phyloP scores from a whole-genome alignment of 768 basidiomycete species.

The Kwoniella botswanensis region DNA sequence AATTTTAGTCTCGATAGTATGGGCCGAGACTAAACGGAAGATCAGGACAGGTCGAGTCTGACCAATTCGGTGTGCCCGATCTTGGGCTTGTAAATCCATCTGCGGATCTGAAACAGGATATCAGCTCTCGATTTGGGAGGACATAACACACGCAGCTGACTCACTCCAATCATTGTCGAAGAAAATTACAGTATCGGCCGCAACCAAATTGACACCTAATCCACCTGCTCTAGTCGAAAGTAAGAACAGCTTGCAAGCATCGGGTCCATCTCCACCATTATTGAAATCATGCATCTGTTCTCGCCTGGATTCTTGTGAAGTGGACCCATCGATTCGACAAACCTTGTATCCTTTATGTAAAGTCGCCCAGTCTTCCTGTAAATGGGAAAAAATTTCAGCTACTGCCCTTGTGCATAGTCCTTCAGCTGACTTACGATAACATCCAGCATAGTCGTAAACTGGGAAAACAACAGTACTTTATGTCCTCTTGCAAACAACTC shows the following conservation, averaged over 20 bases:
- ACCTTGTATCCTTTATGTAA: slow-evolving; percentile 80
- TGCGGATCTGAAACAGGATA: slow-evolving; percentile 65
- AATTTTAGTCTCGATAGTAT: slow-evolving; percentile 91
- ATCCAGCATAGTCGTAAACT: slow-evolving; percentile 95
- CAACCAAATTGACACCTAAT: slow-evolving; percentile 81
- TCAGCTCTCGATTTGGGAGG: slow-evolving; percentile 19
- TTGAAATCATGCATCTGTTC: slow-evolving; percentile 87
- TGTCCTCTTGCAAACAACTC: slow-evolving; percentile 79
- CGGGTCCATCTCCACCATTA: slow-evolving; percentile 66
- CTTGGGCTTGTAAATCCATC: slow-evolving; percentile 95
- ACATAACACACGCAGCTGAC: not conserved
- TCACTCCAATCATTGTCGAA: slow-evolving; percentile 89
- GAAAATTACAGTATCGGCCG: slow-evolving; percentile 77
- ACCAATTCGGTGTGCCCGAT: slow-evolving; percentile 93
- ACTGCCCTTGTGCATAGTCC: not conserved
- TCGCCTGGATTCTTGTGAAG: slow-evolving; percentile 77
- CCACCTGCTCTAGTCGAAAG: slow-evolving; percentile 96
- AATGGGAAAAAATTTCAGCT: slow-evolving; percentile 55
- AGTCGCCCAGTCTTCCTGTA: slow-evolving; percentile 77
- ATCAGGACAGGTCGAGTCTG: slow-evolving; percentile 89
- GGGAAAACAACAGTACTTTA: slow-evolving; percentile 75
- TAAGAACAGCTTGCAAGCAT: slow-evolving; percentile 61
- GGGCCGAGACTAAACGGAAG: slow-evolving; percentile 75
- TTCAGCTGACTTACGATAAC: slow-evolving; percentile 74
- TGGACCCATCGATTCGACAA: slow-evolving; percentile 91